Conservation (phyloP, 176 grass and related monocot species). For the Oryza coarctata region DNA sequence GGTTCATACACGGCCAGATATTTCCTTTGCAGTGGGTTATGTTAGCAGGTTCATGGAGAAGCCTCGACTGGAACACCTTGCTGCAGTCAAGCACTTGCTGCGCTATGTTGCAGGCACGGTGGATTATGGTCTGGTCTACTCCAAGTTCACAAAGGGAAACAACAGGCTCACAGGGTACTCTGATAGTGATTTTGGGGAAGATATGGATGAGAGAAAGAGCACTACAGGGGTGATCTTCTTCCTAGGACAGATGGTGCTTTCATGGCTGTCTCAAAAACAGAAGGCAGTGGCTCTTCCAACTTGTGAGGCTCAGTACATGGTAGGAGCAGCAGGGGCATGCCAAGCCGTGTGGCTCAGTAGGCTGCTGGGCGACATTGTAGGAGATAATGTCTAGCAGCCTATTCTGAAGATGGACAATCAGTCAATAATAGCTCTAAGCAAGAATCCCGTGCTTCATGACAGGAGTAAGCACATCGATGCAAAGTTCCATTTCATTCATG, state of each 20-base stretch:
- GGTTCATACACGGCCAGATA: too few species aligned
- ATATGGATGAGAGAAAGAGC: background rate
- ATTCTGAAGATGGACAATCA: accelerated
- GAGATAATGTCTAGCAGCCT: background rate
- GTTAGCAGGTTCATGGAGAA: background rate
- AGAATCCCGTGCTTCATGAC: background rate
- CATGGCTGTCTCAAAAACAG: background rate
- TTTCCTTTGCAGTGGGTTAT: background rate
- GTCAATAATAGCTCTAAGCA: background rate
- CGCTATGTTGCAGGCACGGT: accelerated
- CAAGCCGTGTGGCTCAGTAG: background rate
- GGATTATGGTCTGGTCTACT: accelerated
- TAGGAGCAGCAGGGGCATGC: background rate
- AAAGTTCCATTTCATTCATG: too few species aligned
- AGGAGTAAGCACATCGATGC: too few species aligned
- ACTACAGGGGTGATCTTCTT: accelerated
- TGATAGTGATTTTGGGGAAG: background rate
- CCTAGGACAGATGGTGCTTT: accelerated
- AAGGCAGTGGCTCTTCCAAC: background rate
- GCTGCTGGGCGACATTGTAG: background rate
- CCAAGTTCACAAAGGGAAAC: accelerated
- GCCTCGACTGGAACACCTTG: background rate
- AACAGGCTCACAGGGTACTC: background rate
- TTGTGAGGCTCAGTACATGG: background rate
- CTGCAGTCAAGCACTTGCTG: background rate